A percentile compares a stretch with the other conserved stretches of the same genome.
phyloP scores from a whole-genome alignment of 192 early-diverging fungal genomes.

The Dissophora ornata region DNA sequence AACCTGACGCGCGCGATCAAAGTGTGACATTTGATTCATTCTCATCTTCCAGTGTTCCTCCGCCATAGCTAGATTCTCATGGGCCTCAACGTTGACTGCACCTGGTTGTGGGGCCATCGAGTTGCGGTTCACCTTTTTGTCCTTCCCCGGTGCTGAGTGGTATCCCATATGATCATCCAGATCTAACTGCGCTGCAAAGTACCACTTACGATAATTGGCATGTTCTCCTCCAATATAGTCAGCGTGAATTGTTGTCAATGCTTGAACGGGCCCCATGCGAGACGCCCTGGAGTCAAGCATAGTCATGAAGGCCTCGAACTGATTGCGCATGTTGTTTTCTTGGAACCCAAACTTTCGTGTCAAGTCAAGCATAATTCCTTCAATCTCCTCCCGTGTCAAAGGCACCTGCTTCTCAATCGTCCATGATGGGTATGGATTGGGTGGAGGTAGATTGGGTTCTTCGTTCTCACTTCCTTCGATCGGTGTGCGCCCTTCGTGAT shows the following conservation, averaged over 20 bases:
- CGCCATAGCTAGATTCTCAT: conserved; percentile 42
- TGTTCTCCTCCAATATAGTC: conserved; percentile 85
- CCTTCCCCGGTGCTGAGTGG: conserved; percentile 36
- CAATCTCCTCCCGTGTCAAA: conserved; percentile 73
- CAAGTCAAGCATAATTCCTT: conserved; percentile 75
- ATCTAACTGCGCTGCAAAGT: conserved; percentile 79
- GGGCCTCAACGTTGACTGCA: conserved; percentile 26
- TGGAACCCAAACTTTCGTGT: conserved; percentile 83
- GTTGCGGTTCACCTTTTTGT: conserved; percentile 40
- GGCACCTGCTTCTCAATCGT: conserved; percentile 73
- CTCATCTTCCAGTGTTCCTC: conserved; percentile 73
- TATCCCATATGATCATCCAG: conserved; percentile 61
- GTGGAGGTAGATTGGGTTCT: conserved; percentile 15
- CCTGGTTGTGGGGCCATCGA: conserved; percentile 50
- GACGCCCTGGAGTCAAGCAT: conserved; percentile 85
- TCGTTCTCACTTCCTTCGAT: conserved; percentile 4
- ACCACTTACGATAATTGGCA: conserved; percentile 88
- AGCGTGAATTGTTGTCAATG: conserved; percentile 77
- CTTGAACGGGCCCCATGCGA: conserved; percentile 75
- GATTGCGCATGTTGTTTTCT: conserved; percentile 79
- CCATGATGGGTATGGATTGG: conserved; percentile 60
- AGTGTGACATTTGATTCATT: conserved; percentile 79
- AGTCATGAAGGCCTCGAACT: conserved; percentile 80
- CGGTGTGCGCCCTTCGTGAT: conserved; percentile 8
- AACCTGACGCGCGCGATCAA: conserved; percentile 75